A percentile compares a stretch with the other conserved stretches of the same genome.
phyloP scores from a whole-genome alignment of 2,329 filamentous ascomycete genomes.

The Xylariaceae sp. region DNA sequence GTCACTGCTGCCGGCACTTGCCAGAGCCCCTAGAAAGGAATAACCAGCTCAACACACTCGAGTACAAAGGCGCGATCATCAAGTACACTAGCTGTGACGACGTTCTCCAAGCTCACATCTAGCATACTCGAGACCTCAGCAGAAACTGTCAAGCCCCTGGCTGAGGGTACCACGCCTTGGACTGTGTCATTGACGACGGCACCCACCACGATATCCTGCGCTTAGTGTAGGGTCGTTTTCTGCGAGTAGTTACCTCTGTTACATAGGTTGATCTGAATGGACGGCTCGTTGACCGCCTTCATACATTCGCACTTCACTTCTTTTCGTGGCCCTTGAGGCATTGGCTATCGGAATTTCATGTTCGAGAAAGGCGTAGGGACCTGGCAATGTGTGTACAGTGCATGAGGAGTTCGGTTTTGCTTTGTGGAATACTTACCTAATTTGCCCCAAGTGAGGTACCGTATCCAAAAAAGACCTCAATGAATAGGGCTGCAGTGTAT shows the following conservation, averaged over 20 bases:
- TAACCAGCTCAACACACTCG: constrained; percentile 11
- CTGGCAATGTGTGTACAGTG: constrained; percentile 1
- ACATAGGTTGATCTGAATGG: constrained; percentile 14
- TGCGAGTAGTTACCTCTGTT: constrained; percentile 15
- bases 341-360: constrained; percentile 24
- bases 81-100: constrained; percentile 7
- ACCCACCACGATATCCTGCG: constrained; percentile 1
- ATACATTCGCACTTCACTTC: constrained; percentile 26
- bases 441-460: too few relatives aligned
- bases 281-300: neutral
- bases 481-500: constrained; percentile 9
- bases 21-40: constrained; percentile 25
- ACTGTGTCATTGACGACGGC: constrained; percentile 1
- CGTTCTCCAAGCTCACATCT: constrained; percentile 1
- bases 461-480: too few relatives aligned
- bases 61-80: constrained; percentile 12
- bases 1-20: constrained; percentile 30
- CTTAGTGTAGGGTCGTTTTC: constrained; percentile 11
- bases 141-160: constrained; percentile 9
- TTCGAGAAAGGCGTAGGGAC: constrained; percentile 6
- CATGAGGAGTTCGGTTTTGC: constrained; percentile 11
- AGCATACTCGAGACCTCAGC: constrained; percentile 15
- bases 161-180: constrained; percentile 2
- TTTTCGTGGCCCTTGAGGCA: constrained; percentile 30
- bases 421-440: constrained; percentile 3